These are phyloP conservation scores for Salvia sclarea DNA, from an alignment of 305 asterid species.

Conservation along the genomic window DNA sequence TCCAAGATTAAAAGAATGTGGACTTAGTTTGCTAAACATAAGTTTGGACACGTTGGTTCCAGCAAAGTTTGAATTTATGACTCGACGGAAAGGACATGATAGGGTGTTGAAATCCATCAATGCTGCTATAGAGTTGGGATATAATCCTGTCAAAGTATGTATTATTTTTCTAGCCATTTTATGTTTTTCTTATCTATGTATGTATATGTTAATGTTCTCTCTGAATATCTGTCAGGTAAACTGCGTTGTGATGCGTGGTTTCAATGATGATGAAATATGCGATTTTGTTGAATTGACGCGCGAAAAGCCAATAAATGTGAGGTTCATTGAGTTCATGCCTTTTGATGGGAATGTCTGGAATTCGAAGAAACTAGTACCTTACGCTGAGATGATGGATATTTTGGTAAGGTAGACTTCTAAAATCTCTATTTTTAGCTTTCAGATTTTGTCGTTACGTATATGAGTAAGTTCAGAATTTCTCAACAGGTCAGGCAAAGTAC, in stretches of 20 bases:
- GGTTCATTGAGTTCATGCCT: conserved; percentile 97
- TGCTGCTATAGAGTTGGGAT: conserved; percentile 76
- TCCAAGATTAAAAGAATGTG: conserved; percentile 72
- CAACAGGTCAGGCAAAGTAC: conserved; percentile 72
- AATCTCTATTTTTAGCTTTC: conserved; percentile 24
- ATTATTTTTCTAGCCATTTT: not conserved
- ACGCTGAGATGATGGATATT: conserved; percentile 87
- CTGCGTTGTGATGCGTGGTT: conserved; percentile 93
- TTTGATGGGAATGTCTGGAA: conserved; percentile 99
- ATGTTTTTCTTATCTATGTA: conserved; percentile 5
- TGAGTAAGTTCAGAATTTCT: conserved; percentile 42
- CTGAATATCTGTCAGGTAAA: conserved; percentile 61
- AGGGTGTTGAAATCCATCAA: conserved; percentile 83
- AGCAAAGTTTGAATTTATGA: conserved; percentile 90
- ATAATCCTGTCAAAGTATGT: conserved; percentile 85
- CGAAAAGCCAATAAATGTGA: conserved; percentile 84
- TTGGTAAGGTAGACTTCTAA: conserved; percentile 75
- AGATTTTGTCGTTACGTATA: conserved; percentile 24
- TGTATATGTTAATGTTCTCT: conserved; percentile 21
- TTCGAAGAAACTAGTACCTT: conserved; percentile 93
- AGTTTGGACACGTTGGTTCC: conserved; percentile 95
- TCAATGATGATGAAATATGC: conserved; percentile 89
- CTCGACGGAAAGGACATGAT: conserved; percentile 91
- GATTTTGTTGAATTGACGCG: conserved; percentile 92
- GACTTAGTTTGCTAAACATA: conserved; percentile 76